Conservation (phyloP, 208 protist species). For the Entamoeba invadens region DNA sequence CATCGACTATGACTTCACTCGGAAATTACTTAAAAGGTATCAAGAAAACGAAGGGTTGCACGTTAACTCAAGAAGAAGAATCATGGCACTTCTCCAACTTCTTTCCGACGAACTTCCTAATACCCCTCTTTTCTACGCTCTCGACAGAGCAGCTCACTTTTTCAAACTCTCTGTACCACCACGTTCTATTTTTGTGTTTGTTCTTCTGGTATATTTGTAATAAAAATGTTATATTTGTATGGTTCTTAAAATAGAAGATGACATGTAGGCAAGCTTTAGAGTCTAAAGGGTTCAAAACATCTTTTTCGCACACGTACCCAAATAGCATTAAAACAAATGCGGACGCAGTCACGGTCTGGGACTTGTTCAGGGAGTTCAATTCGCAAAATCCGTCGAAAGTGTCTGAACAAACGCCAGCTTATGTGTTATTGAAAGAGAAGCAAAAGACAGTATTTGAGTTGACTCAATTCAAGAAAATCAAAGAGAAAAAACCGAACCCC, state of each 20-base stretch:
- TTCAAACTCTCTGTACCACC: not conserved
- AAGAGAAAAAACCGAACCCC: not conserved
- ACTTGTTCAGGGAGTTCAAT: not conserved
- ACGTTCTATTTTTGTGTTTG: not conserved
- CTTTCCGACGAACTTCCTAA: not conserved
- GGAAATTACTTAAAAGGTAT: not conserved
- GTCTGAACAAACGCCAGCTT: not conserved
- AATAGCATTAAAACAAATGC: slow-evolving; percentile 1
- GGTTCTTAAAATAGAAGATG: too few relatives aligned
- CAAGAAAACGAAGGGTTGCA: not conserved
- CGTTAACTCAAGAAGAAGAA: not conserved
- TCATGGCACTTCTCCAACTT: not conserved
- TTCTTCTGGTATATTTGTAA: too few relatives aligned
- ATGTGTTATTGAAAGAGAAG: not conserved
- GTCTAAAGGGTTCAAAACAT: not conserved
- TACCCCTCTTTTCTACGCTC: not conserved
- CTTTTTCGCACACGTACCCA: not conserved
- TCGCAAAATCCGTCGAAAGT: not conserved
- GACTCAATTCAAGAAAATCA: not conserved
- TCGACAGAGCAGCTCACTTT: not conserved
- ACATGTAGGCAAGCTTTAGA: not conserved
- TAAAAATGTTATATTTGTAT: too few relatives aligned
- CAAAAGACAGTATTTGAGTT: not conserved
- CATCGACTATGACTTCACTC: not conserved
- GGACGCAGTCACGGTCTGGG: not conserved